Conservation (phyloP, 2,329 filamentous ascomycete species). For the Coccinonectria pachysandricola region DNA sequence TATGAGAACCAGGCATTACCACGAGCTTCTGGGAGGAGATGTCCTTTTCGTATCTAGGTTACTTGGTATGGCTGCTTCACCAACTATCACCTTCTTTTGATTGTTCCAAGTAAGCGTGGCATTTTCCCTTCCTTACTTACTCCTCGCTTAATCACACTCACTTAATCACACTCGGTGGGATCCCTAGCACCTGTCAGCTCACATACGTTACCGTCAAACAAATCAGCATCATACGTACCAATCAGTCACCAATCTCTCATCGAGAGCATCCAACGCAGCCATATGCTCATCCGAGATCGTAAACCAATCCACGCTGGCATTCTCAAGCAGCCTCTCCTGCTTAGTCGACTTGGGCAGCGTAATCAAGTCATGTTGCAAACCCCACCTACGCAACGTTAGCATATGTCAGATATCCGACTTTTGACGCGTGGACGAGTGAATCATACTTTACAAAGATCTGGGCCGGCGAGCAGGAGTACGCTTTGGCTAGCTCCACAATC, state of each 20-base stretch:
- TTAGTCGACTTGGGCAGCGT: slow-evolving; percentile 64
- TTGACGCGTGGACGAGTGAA: fast-evolving
- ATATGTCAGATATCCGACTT: neutral
- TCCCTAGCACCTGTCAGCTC: slow-evolving; percentile 16
- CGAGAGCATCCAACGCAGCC: slow-evolving; percentile 49
- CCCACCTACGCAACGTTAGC: slow-evolving; percentile 45
- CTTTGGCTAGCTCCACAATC: slow-evolving; percentile 51
- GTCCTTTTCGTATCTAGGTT: too few species aligned
- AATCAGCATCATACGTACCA: slow-evolving; percentile 27
- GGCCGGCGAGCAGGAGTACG: slow-evolving; percentile 60
- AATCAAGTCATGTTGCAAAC: slow-evolving; percentile 62
- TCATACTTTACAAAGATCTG: slow-evolving; percentile 56
- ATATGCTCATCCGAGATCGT: slow-evolving; percentile 55
- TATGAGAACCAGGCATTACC: too few species aligned
- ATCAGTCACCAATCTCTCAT: slow-evolving; percentile 66
- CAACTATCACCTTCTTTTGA: too few species aligned
- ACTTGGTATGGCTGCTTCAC: too few species aligned
- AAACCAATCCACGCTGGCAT: slow-evolving; percentile 50
- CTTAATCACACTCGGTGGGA: too few species aligned
- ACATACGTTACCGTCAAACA: too few species aligned
- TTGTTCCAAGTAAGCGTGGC: too few species aligned
- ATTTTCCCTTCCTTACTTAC: too few species aligned
- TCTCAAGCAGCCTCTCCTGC: slow-evolving; percentile 52
- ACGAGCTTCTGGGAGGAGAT: too few species aligned
- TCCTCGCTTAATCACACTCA: too few species aligned